Base-by-base conservation (phyloP, 2,329 filamentous ascomycete species). In the Aureobasidium namibiae region DNA sequence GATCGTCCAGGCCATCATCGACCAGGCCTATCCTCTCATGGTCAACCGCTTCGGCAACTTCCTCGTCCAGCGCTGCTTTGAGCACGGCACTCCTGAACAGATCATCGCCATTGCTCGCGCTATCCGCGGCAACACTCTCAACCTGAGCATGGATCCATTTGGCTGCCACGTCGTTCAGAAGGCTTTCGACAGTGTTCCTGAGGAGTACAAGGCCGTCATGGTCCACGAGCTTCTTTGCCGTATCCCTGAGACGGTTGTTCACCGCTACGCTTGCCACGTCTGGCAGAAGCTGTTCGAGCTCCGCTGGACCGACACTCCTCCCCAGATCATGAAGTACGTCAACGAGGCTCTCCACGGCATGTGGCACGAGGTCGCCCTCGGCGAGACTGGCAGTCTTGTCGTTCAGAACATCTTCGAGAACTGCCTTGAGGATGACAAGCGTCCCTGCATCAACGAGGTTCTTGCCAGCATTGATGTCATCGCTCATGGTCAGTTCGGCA, bases 371-470 rank as follows among this genome's bases (percentile, higher is more conserved):
- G 94, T 99, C 63, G 95, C 95, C 23, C 79, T 97, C 56, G 94
- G 94, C 36, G 94, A 99, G 78, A 99, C 95, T 11, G 94, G 94
- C 62, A 99, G 94, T 72, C 80, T 99, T 67, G 94, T 99, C 46
- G 95, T 99, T 50, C 94, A 99, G 75, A 99, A 99, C 73, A 99
- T 99, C 70, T 99, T 99, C 72, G 94, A 99, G 77, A 99, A 99
- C 69, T 99, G 94, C 69, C 82, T 97, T 31, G 95, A 99, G 70
- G 92, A 97, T 68, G 94, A 99, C 76, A 99, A 99, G 92, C 91
- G 95, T 61, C 92, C 92, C 46, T 96, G 94, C 70, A 95, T 99
- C 69, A 92, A 96, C 72, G 94, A 99, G 73, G 94, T 99, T 39
- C 83, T 99, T 60, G 84, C 83, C 62, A 96, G 94, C 71, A 96